Percentiles rank a stretch among this genome's conserved stretches.
Conservation (phyloP, 2,329 filamentous ascomycete species). For the Hypocrella siamensis region DNA sequence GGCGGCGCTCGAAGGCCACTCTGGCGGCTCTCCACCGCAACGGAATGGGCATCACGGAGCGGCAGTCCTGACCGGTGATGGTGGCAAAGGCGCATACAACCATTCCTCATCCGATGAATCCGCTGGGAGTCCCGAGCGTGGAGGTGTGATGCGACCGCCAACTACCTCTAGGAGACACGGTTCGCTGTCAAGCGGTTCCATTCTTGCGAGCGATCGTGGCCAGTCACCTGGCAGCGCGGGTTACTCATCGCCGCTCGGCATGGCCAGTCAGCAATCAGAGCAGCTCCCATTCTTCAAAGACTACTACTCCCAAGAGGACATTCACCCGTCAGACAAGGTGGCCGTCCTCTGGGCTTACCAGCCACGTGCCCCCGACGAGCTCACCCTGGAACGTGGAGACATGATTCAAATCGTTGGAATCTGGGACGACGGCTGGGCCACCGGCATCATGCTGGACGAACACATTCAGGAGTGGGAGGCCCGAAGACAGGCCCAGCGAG, state of each 20-base stretch:
- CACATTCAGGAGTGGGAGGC: constrained; percentile 80
- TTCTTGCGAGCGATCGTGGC: constrained; percentile 52
- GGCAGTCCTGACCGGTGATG: constrained; percentile 28
- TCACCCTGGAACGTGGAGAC: constrained; percentile 81
- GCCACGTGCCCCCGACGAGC: constrained; percentile 84
- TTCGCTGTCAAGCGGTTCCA: constrained; percentile 78
- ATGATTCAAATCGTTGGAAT: constrained; percentile 98
- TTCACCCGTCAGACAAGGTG: constrained; percentile 80
- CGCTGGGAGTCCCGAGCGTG: constrained; percentile 51
- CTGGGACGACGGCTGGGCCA: constrained; percentile 99
- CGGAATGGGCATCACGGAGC: constrained; percentile 26
- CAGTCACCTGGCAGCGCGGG: constrained; percentile 60
- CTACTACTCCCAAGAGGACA: constrained; percentile 95
- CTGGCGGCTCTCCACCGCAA: constrained; percentile 42
- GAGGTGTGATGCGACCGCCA: constrained; percentile 40
- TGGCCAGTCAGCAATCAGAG: constrained; percentile 83
- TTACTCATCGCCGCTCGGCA: constrained; percentile 70
- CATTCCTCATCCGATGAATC: constrained; percentile 60
- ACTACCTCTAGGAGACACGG: constrained; percentile 56
- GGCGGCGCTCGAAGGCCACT: constrained; percentile 75
- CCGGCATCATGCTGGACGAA: constrained; percentile 69
- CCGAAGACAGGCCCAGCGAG: constrained; percentile 61
- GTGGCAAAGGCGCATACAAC: constrained; percentile 31
- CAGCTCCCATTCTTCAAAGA: constrained; percentile 95
- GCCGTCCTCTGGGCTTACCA: constrained; percentile 94